Conservation (phyloP, 2,329 filamentous ascomycete species). For the Tolypocladium guangdongense region DNA sequence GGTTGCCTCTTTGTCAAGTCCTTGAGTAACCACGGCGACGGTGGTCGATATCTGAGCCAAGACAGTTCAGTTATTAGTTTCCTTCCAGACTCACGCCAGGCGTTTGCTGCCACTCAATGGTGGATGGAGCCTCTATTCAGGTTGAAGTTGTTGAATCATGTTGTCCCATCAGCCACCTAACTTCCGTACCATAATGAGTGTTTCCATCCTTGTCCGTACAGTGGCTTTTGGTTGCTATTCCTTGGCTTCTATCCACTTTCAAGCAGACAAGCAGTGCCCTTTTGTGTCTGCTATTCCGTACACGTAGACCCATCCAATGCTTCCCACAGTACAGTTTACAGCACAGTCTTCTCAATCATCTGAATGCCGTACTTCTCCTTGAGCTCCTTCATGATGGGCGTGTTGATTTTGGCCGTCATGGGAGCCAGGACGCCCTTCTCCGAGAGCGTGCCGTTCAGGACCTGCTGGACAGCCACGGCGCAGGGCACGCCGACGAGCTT, state of each 20-base stretch:
- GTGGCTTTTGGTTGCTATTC: neutral
- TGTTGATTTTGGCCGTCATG: constrained; percentile 60
- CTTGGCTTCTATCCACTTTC: neutral
- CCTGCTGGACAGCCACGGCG: constrained; percentile 58
- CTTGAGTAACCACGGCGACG: too few species aligned
- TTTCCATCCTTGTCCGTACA: neutral
- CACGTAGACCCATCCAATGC: neutral
- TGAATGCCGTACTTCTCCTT: constrained; percentile 67
- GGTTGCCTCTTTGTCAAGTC: too few species aligned
- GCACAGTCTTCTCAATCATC: constrained; percentile 56
- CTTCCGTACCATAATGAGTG: neutral
- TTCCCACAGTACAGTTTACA: constrained; percentile 11
- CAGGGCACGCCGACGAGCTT: constrained; percentile 65
- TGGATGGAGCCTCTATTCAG: neutral
- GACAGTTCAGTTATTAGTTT: too few species aligned
- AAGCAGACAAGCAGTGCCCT: neutral
- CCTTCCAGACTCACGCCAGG: too few species aligned
- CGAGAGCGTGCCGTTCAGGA: constrained; percentile 62
- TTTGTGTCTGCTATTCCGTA: neutral
- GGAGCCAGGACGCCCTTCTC: constrained; percentile 69
- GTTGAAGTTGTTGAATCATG: neutral
- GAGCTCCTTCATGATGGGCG: constrained; percentile 65
- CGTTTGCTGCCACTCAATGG: too few species aligned
- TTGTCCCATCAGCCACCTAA: neutral
- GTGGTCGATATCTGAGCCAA: too few species aligned